Percentiles rank a stretch among this genome's conserved stretches.
Evolutionary conservation across 2,329 filamentous ascomycete genomes (phyloP).

Genomic region (Hypoxylon sp.): DNA sequence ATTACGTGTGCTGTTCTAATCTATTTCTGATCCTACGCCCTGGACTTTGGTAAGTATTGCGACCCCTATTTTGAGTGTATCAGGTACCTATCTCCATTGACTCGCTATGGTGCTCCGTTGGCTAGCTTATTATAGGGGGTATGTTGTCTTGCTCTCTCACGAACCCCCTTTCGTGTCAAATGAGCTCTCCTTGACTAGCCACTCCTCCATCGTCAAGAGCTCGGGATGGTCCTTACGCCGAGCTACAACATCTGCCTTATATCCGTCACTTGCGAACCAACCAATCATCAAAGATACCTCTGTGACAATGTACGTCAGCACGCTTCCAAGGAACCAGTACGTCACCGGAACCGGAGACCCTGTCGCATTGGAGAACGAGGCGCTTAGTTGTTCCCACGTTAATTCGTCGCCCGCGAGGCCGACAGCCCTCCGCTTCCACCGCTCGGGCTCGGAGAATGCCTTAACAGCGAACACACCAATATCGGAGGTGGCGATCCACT

Average conservation of each 20-base stretch:
- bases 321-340: constrained; percentile 53
- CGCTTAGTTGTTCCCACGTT: constrained; percentile 54
- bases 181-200: constrained; percentile 52
- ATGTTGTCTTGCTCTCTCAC: constrained; percentile 2
- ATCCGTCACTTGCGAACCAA: constrained; percentile 57
- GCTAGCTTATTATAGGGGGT: background rate
- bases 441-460: constrained; percentile 58
- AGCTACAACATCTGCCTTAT: constrained; percentile 53
- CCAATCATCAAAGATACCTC: constrained; percentile 55
- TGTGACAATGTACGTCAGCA: constrained; percentile 51
- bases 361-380: constrained; percentile 51
- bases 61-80: background rate
- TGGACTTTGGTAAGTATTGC: background rate
- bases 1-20: background rate
- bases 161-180: constrained; percentile 43
- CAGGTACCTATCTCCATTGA: background rate
- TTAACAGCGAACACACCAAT: constrained; percentile 63
- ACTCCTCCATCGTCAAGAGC: constrained; percentile 55
- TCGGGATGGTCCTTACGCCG: constrained; percentile 53
- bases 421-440: constrained; percentile 57
- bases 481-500: constrained; percentile 60
- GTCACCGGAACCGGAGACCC: constrained; percentile 50
- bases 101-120: too few relatives aligned
- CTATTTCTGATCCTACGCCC: background rate
- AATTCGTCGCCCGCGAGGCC: constrained; percentile 64